phyloP scores from a whole-genome alignment of 2,329 filamentous ascomycete species.

The Arthroderma sp. region DNA sequence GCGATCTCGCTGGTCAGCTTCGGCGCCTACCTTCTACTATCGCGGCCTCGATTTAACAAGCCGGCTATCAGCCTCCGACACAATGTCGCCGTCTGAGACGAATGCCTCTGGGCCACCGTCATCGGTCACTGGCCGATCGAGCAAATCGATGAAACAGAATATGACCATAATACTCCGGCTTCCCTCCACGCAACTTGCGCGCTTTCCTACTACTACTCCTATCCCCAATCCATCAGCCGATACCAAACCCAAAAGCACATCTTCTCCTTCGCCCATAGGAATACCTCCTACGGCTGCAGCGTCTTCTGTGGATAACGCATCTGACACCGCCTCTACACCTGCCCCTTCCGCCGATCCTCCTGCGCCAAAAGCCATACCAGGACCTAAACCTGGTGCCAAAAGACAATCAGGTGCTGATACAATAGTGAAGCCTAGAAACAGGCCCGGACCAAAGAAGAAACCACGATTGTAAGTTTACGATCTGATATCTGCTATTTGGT shows the following conservation, averaged over 20 bases:
- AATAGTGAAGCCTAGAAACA: conserved; percentile 58
- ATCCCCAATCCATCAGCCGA: conserved; percentile 9
- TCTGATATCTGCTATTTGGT: too few relatives aligned
- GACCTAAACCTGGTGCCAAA: conserved; percentile 53
- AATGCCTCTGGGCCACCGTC: conserved; percentile 15
- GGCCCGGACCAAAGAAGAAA: conserved; percentile 96
- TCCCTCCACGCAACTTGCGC: conserved; percentile 23
- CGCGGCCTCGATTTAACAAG: too few relatives aligned
- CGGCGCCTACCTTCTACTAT: too few relatives aligned
- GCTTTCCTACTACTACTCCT: conserved; percentile 18
- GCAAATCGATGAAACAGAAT: conserved; percentile 19
- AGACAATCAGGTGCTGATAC: conserved; percentile 45
- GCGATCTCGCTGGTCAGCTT: too few relatives aligned
- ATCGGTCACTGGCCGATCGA: conserved; percentile 24
- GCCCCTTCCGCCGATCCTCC: conserved; percentile 31
- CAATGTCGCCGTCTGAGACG: conserved; percentile 15
- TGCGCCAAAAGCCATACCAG: conserved; percentile 38
- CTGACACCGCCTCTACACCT: conserved; percentile 22
- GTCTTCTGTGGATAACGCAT: conserved; percentile 29
- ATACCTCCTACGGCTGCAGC: conserved; percentile 16
- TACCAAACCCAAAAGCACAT: conserved; percentile 18
- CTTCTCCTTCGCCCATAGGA: conserved; percentile 25
- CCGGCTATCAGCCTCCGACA: too few relatives aligned
- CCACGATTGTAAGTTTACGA: conserved; percentile 63
- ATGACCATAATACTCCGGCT: conserved; percentile 28